Evolutionary conservation across 2,329 filamentous ascomycete species (phyloP).

Genomic region (Lithohypha guttulata): DNA sequence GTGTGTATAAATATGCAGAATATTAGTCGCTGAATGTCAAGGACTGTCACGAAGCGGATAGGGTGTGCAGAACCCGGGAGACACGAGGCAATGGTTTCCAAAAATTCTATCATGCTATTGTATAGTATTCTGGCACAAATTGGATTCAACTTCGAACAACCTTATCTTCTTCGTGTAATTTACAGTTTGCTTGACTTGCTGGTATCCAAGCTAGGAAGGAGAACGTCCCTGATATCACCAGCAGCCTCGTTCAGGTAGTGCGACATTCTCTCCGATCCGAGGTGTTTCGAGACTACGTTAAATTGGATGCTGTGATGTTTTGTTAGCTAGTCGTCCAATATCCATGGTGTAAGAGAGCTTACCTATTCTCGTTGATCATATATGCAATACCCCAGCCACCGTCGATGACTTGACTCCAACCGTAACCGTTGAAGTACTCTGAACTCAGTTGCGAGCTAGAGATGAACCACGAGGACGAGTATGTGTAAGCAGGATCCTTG

Average conservation of each 20-base stretch:
- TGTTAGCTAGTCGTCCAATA: slow-evolving; percentile 20
- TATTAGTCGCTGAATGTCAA: no score
- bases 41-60: no score
- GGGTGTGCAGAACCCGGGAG: no score
- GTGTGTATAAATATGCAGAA: no score
- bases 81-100: no score
- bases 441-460: slow-evolving; percentile 82
- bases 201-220: slow-evolving; percentile 66
- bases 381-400: slow-evolving; percentile 95
- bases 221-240: slow-evolving; percentile 73
- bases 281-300: slow-evolving; percentile 88
- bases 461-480: slow-evolving; percentile 81
- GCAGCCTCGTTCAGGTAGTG: slow-evolving; percentile 93
- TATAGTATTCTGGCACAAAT: no score
- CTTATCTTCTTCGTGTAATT: not conserved
- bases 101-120: no score
- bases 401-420: slow-evolving; percentile 96
- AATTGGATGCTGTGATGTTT: slow-evolving; percentile 68
- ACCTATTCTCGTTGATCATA: slow-evolving; percentile 99
- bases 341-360: slow-evolving; percentile 22
- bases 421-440: slow-evolving; percentile 98
- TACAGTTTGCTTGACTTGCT: slow-evolving; percentile 64
- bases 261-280: slow-evolving; percentile 87
- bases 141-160: no score
- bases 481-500: slow-evolving; percentile 73